Evolutionary conservation across 1,284 basidiomycete species (phyloP).

Genomic region (Trichosporon sp.): DNA sequence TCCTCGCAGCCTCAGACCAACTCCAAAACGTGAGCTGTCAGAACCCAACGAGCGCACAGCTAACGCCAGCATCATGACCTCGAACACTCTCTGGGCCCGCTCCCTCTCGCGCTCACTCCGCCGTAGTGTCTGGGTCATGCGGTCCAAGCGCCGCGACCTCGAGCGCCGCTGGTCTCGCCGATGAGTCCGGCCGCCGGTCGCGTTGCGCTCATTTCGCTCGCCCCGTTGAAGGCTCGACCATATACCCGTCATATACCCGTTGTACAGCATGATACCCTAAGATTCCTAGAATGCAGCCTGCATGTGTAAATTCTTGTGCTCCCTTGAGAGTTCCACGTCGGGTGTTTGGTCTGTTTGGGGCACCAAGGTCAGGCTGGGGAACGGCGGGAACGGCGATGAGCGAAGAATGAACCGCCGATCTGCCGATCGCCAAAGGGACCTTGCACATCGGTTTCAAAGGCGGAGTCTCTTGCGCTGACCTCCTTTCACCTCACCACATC

Average conservation of each 20-base stretch:
- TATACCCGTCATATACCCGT: slow-evolving; percentile 3
- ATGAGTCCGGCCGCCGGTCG: background rate
- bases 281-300: background rate
- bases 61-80: background rate
- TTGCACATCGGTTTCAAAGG: background rate
- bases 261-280: background rate
- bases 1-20: no score
- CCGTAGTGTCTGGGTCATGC: slow-evolving; percentile 15
- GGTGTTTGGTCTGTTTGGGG: background rate
- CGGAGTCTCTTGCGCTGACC: background rate
- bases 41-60: background rate
- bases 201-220: background rate
- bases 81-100: slow-evolving; percentile 13
- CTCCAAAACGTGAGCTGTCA: background rate
- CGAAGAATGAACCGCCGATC: background rate
- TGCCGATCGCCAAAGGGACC: background rate
- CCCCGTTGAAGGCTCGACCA: background rate
- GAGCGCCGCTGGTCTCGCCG: slow-evolving; percentile 14
- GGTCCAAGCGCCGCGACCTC: slow-evolving; percentile 16
- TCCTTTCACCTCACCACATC: no score
- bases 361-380: no score
- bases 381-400: background rate
- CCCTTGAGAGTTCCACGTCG: background rate
- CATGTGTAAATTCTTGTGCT: background rate
- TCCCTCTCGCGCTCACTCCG: slow-evolving; percentile 5